A percentile compares a stretch with the other conserved stretches of the same genome.
Evolutionary conservation across 1,284 basidiomycete species (phyloP).

Genomic region (Fomitopsis palustris): DNA sequence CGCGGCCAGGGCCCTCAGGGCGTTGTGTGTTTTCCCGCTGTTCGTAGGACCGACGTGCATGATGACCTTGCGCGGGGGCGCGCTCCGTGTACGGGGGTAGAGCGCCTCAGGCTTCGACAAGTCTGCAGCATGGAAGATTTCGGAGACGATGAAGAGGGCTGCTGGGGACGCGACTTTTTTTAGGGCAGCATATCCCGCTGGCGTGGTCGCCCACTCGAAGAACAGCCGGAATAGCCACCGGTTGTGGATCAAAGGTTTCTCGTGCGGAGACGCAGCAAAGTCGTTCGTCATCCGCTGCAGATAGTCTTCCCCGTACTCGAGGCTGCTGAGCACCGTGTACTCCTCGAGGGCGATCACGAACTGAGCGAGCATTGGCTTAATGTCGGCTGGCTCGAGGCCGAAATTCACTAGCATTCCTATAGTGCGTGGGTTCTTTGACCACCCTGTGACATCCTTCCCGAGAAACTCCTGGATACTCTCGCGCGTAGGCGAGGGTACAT

Average conservation of each 20-base stretch:
- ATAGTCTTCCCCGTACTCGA: constrained; percentile 34
- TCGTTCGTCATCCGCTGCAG: constrained; percentile 26
- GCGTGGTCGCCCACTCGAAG: constrained; percentile 47
- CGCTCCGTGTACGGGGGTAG: constrained; percentile 37
- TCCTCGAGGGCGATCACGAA: constrained; percentile 33
- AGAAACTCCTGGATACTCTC: constrained; percentile 14
- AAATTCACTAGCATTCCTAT: constrained; percentile 36
- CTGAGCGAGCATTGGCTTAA: constrained; percentile 31
- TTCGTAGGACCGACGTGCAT: constrained; percentile 98
- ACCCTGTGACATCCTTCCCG: constrained; percentile 20
- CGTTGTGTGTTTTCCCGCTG: constrained; percentile 95
- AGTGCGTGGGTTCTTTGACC: constrained; percentile 27
- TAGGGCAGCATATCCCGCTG: constrained; percentile 24
- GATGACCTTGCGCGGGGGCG: constrained; percentile 69
- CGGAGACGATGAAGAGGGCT: constrained; percentile 35
- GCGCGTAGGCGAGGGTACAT: not conserved
- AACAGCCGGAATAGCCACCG: constrained; percentile 37
- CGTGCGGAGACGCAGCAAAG: constrained; percentile 19
- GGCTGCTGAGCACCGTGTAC: constrained; percentile 31
- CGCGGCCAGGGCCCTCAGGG: constrained; percentile 82
- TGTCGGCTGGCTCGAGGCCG: constrained; percentile 37
- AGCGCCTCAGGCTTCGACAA: constrained; percentile 37
- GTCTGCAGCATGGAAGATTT: constrained; percentile 39
- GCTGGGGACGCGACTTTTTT: constrained; percentile 19
- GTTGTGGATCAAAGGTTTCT: constrained; percentile 22